phyloP scores from a whole-genome alignment of 2,329 filamentous ascomycete species.

The Dothistroma pini region DNA sequence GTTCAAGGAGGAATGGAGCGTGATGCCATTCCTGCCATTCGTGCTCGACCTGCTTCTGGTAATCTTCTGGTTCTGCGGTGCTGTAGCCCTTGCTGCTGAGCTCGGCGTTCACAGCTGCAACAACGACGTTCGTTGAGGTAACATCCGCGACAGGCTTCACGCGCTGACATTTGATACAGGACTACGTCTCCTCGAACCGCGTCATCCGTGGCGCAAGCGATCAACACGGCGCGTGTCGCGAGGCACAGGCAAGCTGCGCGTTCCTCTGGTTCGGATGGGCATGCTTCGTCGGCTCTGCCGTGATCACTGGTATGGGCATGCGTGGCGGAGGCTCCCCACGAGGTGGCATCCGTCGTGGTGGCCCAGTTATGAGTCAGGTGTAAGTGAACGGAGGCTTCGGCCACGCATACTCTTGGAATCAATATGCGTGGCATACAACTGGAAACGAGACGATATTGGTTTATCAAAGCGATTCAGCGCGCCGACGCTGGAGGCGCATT shows the following conservation, averaged over 20 bases:
- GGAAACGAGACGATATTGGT: constrained; percentile 2
- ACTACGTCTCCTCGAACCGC: constrained; percentile 39
- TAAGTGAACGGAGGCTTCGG: constrained; percentile 34
- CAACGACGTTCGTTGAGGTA: neutral
- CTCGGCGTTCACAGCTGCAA: constrained; percentile 65
- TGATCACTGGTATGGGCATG: constrained; percentile 55
- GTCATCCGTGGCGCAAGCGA: constrained; percentile 49
- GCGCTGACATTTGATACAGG: constrained; percentile 21
- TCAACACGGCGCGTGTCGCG: constrained; percentile 62
- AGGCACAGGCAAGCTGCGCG: constrained; percentile 68
- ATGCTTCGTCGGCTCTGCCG: constrained; percentile 53
- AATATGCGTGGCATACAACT: neutral
- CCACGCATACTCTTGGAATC: neutral
- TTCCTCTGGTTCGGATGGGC: constrained; percentile 78
- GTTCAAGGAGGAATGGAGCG: constrained; percentile 52
- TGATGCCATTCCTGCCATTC: constrained; percentile 52
- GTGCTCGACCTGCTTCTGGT: constrained; percentile 57
- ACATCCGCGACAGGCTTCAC: neutral
- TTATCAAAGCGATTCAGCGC: constrained; percentile 5
- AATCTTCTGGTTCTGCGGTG: constrained; percentile 68
- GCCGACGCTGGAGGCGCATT: neutral
- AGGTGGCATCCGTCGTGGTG: constrained; percentile 43
- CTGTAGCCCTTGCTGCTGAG: constrained; percentile 66
- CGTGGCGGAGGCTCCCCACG: constrained; percentile 49
- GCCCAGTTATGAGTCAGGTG: constrained; percentile 55